Percentiles rank a stretch among this genome's conserved stretches.
These are phyloP conservation scores for Chlorella sp. DNA, from an alignment of 139 green algal species.

Conservation along the genomic window DNA sequence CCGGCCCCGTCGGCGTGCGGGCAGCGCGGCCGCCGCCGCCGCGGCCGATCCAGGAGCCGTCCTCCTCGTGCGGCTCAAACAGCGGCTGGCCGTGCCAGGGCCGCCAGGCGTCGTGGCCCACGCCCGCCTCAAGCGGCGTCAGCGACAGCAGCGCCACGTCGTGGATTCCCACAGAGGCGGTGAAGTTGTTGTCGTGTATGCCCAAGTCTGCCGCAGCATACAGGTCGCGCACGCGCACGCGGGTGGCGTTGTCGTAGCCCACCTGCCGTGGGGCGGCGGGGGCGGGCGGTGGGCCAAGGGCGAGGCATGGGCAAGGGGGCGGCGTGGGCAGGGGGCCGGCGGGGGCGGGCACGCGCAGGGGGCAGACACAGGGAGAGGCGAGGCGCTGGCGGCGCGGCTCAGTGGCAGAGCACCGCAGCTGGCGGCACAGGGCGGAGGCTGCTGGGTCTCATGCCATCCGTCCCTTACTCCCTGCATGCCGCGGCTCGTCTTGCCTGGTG, in stretches of 20 bases:
- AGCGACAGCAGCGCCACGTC: conserved; percentile 21
- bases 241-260: conserved; percentile 9
- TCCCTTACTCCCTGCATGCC: no score
- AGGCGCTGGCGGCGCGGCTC: no score
- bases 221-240: conserved; percentile 48
- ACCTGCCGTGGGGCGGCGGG: no score
- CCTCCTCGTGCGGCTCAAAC: conserved; percentile 10
- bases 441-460: no score
- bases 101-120: background rate
- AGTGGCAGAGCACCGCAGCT: no score
- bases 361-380: no score
- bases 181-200: background rate
- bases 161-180: conserved; percentile 8
- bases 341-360: no score
- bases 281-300: conserved; percentile 31
- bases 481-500: no score
- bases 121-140: background rate
- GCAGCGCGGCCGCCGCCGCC: background rate
- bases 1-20: background rate
- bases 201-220: conserved; percentile 48
- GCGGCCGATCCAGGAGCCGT: conserved; percentile 6
- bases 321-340: no score
- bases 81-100: conserved; percentile 11
- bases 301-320: no score
- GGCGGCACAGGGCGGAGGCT: no score